phyloP scores from a whole-genome alignment of 306 rosid species.

The Dryas drummondii region DNA sequence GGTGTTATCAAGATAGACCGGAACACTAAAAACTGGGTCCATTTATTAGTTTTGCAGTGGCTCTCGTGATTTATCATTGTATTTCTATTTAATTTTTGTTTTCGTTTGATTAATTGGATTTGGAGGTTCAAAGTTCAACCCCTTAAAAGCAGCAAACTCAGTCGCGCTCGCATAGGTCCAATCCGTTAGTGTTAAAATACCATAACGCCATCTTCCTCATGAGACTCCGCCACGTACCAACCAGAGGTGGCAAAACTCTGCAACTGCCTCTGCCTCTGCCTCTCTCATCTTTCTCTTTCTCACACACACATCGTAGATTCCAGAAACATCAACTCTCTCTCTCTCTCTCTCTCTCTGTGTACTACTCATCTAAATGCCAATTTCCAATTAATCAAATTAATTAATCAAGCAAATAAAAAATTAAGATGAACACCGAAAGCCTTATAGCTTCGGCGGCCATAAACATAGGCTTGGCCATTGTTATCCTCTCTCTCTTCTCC shows the following conservation, averaged over 20 bases:
- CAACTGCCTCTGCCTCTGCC: conserved; percentile 9
- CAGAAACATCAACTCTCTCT: not conserved
- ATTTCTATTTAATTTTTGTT: too few relatives aligned
- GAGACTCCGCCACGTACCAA: conserved; percentile 42
- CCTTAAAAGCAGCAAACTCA: conserved; percentile 14
- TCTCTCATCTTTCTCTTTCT: not conserved
- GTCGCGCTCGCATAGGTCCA: conserved; percentile 1
- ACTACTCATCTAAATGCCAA: not conserved
- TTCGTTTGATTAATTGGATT: too few relatives aligned
- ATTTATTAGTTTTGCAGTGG: too few relatives aligned
- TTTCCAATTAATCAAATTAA: not conserved
- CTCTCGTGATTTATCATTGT: too few relatives aligned
- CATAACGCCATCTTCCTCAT: conserved; percentile 9
- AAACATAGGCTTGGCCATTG: conserved; percentile 73
- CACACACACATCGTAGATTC: too few relatives aligned
- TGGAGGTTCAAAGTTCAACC: not conserved
- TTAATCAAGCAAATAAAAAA: not conserved
- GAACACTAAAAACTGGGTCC: too few relatives aligned
- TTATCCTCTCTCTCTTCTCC: conserved; percentile 71
- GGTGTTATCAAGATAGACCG: too few relatives aligned
- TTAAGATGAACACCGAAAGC: conserved; percentile 57
- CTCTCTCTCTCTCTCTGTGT: not conserved
- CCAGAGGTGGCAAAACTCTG: conserved; percentile 20
- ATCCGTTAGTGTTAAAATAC: not conserved
- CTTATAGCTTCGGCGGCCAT: conserved; percentile 78